These are phyloP conservation scores for Tulasnella sp. DNA, from an alignment of 768 basidiomycete species.

Conservation along the genomic window DNA sequence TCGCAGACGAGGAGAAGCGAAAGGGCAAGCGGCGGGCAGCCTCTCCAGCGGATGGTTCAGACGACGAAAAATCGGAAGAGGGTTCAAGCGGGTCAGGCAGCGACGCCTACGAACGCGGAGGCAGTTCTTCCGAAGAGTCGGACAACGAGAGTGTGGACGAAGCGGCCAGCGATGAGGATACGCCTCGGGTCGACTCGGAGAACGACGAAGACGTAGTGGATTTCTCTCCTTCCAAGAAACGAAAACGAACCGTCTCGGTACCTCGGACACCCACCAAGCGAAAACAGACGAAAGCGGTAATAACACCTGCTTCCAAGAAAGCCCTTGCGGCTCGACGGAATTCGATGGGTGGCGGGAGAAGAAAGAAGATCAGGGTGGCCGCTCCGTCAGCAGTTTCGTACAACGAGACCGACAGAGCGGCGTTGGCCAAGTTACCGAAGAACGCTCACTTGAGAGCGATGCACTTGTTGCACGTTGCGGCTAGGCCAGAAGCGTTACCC, in stretches of 20 bases:
- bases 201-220: background rate
- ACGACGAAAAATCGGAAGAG: slow-evolving; percentile 25
- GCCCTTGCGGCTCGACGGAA: slow-evolving; percentile 54
- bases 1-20: background rate
- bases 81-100: background rate
- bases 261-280: slow-evolving; percentile 31
- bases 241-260: slow-evolving; percentile 8
- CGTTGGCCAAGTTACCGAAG: slow-evolving; percentile 57
- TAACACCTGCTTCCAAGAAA: slow-evolving; percentile 78
- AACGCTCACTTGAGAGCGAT: slow-evolving; percentile 88
- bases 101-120: slow-evolving; percentile 19
- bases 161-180: background rate
- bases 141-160: slow-evolving; percentile 1
- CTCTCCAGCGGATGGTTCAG: background rate
- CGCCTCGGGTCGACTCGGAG: background rate
- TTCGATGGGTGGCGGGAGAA: slow-evolving; percentile 42
- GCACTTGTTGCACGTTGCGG: slow-evolving; percentile 90
- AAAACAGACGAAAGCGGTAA: slow-evolving; percentile 52
- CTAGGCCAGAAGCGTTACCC: slow-evolving; percentile 85
- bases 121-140: slow-evolving; percentile 45
- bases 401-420: slow-evolving; percentile 41
- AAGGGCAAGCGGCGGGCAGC: background rate
- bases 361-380: slow-evolving; percentile 36
- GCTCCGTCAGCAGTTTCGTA: slow-evolving; percentile 39
- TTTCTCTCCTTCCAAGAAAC: slow-evolving; percentile 7